Conservation (phyloP, 768 basidiomycete species). For the Tricholoma furcatifolium region DNA sequence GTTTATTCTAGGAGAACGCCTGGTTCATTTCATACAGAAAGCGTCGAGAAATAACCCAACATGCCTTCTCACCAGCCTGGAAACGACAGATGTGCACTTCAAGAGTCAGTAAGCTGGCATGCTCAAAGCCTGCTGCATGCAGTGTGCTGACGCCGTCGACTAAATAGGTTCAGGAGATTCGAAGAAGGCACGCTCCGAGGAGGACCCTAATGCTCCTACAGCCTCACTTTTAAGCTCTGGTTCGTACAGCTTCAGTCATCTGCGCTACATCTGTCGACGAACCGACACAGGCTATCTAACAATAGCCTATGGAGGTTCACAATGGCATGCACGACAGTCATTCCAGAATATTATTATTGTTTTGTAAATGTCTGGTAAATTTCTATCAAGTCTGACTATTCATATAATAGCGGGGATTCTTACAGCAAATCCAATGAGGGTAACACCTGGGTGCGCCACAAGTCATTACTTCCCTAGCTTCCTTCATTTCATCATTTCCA, state of each 20-base stretch:
- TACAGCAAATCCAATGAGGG: constrained; percentile 6
- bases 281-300: background rate
- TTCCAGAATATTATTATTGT: background rate
- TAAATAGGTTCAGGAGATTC: background rate
- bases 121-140: too few relatives aligned
- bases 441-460: constrained; percentile 2
- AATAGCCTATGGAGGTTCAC: background rate
- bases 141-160: background rate
- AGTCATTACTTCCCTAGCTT: background rate
- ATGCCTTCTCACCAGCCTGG: too few relatives aligned
- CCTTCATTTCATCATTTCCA: background rate
- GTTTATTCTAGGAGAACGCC: too few relatives aligned
- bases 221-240: background rate
- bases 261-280: background rate
- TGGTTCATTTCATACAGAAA: too few relatives aligned
- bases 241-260: background rate
- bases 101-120: too few relatives aligned
- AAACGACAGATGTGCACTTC: too few relatives aligned
- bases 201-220: background rate
- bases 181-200: background rate
- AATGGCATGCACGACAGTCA: background rate
- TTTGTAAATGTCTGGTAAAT: background rate
- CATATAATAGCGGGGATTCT: constrained; percentile 9
- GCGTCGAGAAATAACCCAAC: too few relatives aligned
- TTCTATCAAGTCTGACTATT: background rate